These are phyloP conservation scores for Creolimax fragrantissima DNA, from an alignment of 78 protist species.

Conservation along the genomic window DNA sequence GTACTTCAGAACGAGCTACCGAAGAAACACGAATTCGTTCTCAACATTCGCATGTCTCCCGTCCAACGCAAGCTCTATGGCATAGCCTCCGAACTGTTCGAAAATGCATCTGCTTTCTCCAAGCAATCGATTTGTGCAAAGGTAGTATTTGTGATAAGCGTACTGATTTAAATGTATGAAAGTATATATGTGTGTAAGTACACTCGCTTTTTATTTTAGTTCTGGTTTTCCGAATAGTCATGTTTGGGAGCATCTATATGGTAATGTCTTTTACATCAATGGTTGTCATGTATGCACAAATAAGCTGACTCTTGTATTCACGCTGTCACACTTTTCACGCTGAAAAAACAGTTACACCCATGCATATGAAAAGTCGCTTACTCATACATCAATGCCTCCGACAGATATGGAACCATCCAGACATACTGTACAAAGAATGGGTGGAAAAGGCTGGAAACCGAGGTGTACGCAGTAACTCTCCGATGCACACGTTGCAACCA, in stretches of 20 bases:
- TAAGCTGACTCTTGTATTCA: no score
- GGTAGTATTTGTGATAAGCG: background rate
- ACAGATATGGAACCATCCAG: slow-evolving; percentile 13
- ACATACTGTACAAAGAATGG: background rate
- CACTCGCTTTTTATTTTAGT: background rate
- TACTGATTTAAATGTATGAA: background rate
- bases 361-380: background rate
- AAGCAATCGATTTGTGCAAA: background rate
- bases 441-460: background rate
- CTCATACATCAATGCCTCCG: background rate
- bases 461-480: background rate
- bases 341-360: no score
- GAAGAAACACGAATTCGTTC: background rate
- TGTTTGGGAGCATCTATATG: no score
- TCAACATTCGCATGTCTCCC: background rate
- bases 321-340: no score
- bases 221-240: no score
- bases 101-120: background rate
- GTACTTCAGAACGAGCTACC: background rate
- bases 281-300: background rate
- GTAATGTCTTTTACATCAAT: no score
- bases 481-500: no score
- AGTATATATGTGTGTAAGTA: background rate
- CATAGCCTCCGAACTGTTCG: background rate
- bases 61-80: background rate